Evolutionary conservation across 352 stramenopile genomes (phyloP).

Genomic region (Globisporangium carolinianum): DNA sequence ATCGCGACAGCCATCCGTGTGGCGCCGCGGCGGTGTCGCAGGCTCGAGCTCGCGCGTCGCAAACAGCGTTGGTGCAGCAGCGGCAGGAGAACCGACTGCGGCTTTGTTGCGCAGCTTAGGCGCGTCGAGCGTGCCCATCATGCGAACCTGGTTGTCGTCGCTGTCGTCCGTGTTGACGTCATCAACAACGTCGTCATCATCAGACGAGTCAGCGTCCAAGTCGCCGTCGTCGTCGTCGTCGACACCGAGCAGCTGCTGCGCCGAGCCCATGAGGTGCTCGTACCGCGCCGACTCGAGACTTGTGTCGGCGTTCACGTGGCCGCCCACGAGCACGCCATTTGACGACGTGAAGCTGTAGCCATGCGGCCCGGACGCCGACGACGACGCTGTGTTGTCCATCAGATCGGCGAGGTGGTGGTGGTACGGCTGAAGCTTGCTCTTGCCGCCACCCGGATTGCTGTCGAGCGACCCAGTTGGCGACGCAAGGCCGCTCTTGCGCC

Average conservation of each 20-base stretch:
- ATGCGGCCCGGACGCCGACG: slow-evolving; percentile 5
- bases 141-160: slow-evolving; percentile 17
- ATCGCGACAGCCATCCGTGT: too few relatives aligned
- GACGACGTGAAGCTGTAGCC: slow-evolving; percentile 12
- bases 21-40: slow-evolving; percentile 7
- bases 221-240: slow-evolving; percentile 18
- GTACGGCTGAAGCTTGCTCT: too few relatives aligned
- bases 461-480: slow-evolving; percentile 6
- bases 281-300: slow-evolving; percentile 11
- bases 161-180: neutral
- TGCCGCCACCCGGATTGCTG: neutral
- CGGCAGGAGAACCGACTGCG: slow-evolving; percentile 4
- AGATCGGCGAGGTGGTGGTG: neutral
- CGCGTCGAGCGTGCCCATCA: slow-evolving; percentile 13
- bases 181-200: slow-evolving; percentile 31
- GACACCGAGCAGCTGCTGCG: slow-evolving; percentile 14
- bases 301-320: slow-evolving; percentile 8
- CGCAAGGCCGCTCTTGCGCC: slow-evolving; percentile 2
- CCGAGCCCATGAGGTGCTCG: slow-evolving; percentile 10
- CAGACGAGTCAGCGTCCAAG: slow-evolving; percentile 23
- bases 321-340: slow-evolving; percentile 8
- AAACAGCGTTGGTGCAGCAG: slow-evolving; percentile 11
- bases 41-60: slow-evolving; percentile 28
- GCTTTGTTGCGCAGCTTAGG: slow-evolving; percentile 8
- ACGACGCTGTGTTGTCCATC: slow-evolving; percentile 12